Percentiles rank a stretch among this genome's conserved stretches.
Conservation (phyloP, 139 green algal genomes). For the Tetradesmus obliquus region DNA sequence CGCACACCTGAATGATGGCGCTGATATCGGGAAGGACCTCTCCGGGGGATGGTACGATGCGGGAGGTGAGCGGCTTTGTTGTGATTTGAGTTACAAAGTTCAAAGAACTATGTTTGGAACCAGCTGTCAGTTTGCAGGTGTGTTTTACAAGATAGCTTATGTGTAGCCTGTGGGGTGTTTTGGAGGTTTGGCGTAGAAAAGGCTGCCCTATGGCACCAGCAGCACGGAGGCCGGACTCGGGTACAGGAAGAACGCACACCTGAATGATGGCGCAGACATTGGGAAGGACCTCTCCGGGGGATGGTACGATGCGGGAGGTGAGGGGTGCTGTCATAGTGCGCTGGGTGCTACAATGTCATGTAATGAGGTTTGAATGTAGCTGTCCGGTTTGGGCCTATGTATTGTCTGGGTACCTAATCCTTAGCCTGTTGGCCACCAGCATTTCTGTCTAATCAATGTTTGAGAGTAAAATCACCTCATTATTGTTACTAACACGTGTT, state of each 20-base stretch:
- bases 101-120: too few relatives aligned
- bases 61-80: conserved; percentile 47
- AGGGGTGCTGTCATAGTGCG: background rate
- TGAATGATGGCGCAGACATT: conserved; percentile 39
- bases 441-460: background rate
- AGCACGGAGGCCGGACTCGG: background rate
- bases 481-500: too few relatives aligned
- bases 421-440: background rate
- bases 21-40: conserved; percentile 54
- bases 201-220: conserved; percentile 30
- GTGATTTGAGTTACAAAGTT: background rate
- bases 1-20: conserved; percentile 34
- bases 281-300: conserved; percentile 57
- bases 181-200: conserved; percentile 17
- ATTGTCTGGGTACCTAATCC: background rate
- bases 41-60: conserved; percentile 67
- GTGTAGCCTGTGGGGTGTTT: too few relatives aligned
- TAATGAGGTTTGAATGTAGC: background rate
- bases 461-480: background rate
- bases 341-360: background rate
- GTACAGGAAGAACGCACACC: background rate
- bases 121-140: too few relatives aligned
- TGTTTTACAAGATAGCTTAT: background rate
- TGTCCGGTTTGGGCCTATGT: too few relatives aligned
- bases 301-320: conserved; percentile 68